Evolutionary conservation across 768 basidiomycete genomes (phyloP).

Genomic region (Austroboletus eburneus): DNA sequence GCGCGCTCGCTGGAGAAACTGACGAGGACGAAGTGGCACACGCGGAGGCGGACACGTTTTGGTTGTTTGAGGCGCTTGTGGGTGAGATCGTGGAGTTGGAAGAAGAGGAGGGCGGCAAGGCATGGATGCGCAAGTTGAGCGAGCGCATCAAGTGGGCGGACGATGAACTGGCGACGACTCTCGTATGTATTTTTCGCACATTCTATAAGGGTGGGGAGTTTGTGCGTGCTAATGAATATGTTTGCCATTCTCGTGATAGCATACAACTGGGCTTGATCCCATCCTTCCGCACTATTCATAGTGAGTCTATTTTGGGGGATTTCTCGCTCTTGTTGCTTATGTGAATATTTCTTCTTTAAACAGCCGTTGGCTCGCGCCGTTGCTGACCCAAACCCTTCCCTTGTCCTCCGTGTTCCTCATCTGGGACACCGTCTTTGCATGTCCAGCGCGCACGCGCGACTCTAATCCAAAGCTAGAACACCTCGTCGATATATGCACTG

Average conservation of each 20-base stretch:
- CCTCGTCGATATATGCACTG: conserved; percentile 65
- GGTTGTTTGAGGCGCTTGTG: conserved; percentile 72
- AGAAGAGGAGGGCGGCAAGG: conserved; percentile 55
- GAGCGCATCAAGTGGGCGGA: conserved; percentile 62
- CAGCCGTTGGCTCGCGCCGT: conserved; percentile 72
- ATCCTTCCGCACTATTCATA: conserved; percentile 75
- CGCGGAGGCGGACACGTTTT: conserved; percentile 78
- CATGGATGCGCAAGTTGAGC: conserved; percentile 63
- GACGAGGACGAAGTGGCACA: conserved; percentile 59
- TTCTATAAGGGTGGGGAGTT: not conserved
- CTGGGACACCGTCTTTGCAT: conserved; percentile 73
- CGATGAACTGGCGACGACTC: conserved; percentile 49
- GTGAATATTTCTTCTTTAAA: not conserved
- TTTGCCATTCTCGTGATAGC: conserved; percentile 33
- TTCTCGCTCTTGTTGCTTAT: not conserved
- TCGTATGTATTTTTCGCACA: conserved; percentile 39
- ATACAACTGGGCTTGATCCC: conserved; percentile 63
- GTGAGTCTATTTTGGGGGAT: conserved; percentile 38
- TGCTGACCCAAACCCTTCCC: conserved; percentile 72
- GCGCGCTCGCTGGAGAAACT: conserved; percentile 56
- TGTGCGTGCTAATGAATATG: not conserved
- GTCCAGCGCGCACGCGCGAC: conserved; percentile 49
- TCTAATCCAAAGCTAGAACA: conserved; percentile 59
- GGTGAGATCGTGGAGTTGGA: conserved; percentile 73
- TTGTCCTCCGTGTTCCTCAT: conserved; percentile 51